These are phyloP conservation scores for Camelina hispida DNA, from an alignment of 345 rosid genomes.

Conservation along the genomic window DNA sequence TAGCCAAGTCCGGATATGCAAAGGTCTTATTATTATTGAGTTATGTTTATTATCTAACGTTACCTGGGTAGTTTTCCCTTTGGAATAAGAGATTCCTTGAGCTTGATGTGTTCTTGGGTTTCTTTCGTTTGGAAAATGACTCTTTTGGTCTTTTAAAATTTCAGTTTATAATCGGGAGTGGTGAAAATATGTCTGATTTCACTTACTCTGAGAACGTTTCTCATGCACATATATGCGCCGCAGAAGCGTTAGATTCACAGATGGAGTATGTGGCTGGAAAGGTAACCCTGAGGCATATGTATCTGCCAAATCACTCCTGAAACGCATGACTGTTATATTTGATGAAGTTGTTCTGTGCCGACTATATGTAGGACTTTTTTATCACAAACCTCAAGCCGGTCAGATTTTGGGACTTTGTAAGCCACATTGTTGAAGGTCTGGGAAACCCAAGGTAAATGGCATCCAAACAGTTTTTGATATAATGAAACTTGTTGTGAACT, in stretches of 20 bases:
- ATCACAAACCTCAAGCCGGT: slow-evolving; percentile 83
- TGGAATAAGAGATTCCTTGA: slow-evolving; percentile 13
- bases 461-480: slow-evolving; percentile 19
- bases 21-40: slow-evolving; percentile 58
- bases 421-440: slow-evolving; percentile 69
- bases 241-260: slow-evolving; percentile 72
- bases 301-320: slow-evolving; percentile 7
- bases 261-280: slow-evolving; percentile 84
- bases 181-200: slow-evolving; percentile 88
- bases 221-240: slow-evolving; percentile 86
- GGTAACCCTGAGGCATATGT: slow-evolving; percentile 51
- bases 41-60: slow-evolving; percentile 5
- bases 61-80: neutral
- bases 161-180: slow-evolving; percentile 87
- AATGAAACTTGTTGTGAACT: slow-evolving; percentile 11
- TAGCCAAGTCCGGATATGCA: slow-evolving; percentile 81
- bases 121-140: neutral
- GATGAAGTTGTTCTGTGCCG: slow-evolving; percentile 34
- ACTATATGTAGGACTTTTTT: slow-evolving; percentile 74
- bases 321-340: slow-evolving; percentile 13
- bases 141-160: slow-evolving; percentile 26
- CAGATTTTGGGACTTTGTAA: slow-evolving; percentile 79
- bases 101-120: neutral
- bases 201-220: slow-evolving; percentile 85
- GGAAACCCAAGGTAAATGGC: slow-evolving; percentile 77